A percentile compares a stretch with the other conserved stretches of the same genome.
Evolutionary conservation across 1,284 basidiomycete genomes (phyloP).

Genomic region (Schizophyllum amplum): DNA sequence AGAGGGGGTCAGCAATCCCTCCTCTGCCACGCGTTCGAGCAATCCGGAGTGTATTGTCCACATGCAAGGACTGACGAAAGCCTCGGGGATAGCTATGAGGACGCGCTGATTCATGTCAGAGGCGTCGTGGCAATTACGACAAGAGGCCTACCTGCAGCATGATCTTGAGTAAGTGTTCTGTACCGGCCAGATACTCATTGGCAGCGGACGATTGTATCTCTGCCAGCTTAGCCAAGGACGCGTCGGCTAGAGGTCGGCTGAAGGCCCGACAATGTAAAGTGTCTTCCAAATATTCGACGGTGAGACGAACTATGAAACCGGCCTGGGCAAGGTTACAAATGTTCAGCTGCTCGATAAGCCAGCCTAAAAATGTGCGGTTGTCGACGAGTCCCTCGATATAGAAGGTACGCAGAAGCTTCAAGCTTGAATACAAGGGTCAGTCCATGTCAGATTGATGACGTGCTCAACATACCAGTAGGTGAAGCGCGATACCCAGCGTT

Average conservation of each 20-base stretch:
- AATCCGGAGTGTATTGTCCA: conserved; percentile 48
- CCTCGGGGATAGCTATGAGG: conserved; percentile 59
- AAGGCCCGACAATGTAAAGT: conserved; percentile 62
- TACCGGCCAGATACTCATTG: conserved; percentile 40
- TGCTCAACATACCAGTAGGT: conserved; percentile 57
- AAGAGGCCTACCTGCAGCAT: conserved; percentile 45
- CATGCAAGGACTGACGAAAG: conserved; percentile 64
- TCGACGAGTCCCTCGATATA: conserved; percentile 81
- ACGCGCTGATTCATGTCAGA: conserved; percentile 36
- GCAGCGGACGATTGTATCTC: conserved; percentile 55
- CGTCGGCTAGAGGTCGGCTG: conserved; percentile 57
- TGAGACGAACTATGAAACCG: conserved; percentile 70
- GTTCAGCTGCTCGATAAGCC: conserved; percentile 77
- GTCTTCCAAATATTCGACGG: conserved; percentile 74
- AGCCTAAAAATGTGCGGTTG: conserved; percentile 69
- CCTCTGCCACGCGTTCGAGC: conserved; percentile 37
- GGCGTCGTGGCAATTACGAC: neutral
- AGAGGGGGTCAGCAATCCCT: conserved; percentile 24
- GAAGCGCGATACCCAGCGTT: conserved; percentile 77
- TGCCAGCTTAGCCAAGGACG: conserved; percentile 54
- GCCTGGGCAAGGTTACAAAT: conserved; percentile 79
- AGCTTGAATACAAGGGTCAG: conserved; percentile 12
- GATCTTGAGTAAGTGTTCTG: conserved; percentile 46
- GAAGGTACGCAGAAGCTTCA: conserved; percentile 70
- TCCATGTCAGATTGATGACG: neutral